Evolutionary conservation across 2,329 filamentous ascomycete species (phyloP), one percentile per base, ranked within the genome.

Genomic region (Aspergillus amoenus): DNA sequence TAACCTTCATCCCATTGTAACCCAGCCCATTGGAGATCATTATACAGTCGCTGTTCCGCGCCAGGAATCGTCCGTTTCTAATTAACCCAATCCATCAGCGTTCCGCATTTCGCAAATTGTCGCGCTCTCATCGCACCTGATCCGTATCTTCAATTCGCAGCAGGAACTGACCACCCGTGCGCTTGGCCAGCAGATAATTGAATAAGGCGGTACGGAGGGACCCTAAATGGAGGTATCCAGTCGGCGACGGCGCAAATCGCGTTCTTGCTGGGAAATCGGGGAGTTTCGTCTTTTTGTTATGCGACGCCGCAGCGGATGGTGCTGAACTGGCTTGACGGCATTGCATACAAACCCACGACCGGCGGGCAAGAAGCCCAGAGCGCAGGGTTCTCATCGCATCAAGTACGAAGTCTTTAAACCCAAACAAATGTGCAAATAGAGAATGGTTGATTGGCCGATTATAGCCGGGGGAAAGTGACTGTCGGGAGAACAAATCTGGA

Each of bases 131-230:
- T 49, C 81, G 64, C 75, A 92, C 90, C 82, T 91, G 90, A 75
- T 97, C 94, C 4, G 94, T 99, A 73, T 99, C 94, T 78, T 99
- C 94, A 61, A 99, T 87, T 9, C 94, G 86, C 49, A 99, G 78
- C 11, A 99, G 76, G 68, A 99, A 99, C 71, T 96, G 89, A 6
- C 94, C 94, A 4, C 89, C 88, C 0, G 94, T 96, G 3, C 88
- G 86, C 68, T 88, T 90, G 0, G 94, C 93, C n/a, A 96, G 82
- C 4, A 99, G 79, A 65, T 93, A 97, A 69, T 96, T 97, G 79
- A 92, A 97, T n/a, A 99, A 76, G 0, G 95, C 95, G 0, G 94
- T 99, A 57, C 94, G 83, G 37, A 99, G 75, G 0, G 93, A 96
- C 4, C 94, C 94, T 12, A 99, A 81, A 75, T 99, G 94, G 22